Base-by-base conservation (phyloP, 129 eudicot genomes). In the Flaveria linearis region DNA sequence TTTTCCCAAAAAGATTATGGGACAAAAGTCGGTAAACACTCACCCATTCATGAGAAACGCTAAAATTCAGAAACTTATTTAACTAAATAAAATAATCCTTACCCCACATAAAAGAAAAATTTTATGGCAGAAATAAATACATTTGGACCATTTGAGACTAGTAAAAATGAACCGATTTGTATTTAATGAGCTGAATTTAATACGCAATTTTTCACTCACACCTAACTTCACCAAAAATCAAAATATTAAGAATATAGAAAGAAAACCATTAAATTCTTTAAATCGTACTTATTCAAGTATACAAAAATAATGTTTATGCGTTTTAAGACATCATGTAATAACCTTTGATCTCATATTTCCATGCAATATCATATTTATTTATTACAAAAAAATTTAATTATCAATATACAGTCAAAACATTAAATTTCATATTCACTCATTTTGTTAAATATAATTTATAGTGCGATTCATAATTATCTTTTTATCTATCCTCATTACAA, bases 71-170 rank as follows among this genome's bases (percentile, higher is more conserved):
- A 36, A 36, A 36, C 22, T 46, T 5, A 42, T 42, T 6, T 14
- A 33, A 50, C 25, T 2, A 2, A 28, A 11, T 47, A 47, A 25
- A 16, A 45, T n/a, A 43, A 46, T 65, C 25, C 39, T 18, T 9
- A 36, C 45, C 7, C 12, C 15, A 77, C 28, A 77, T 5, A 36
- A 23, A 15, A 46, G 17, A 43, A 9, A 69, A n/a, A 42, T 2
- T 74, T 11, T 42, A 22, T 43, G 69, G 26, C 41, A 15, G 16
- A 30, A 39, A 20, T 50, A 66, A 22, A 41, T 16, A 20, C 8
- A 43, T 69, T 60, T 61, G 42, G 52, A 69, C 65, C 66, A 58
- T 63, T 7, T 47, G 55, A 71, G 18, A 61, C 39, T 47, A 15
- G 36, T 46, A 16, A 69, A 42, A 10, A 22, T 7, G 7, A 77